Evolutionary conservation across 805 yeast genomes (phyloP).

Genomic region (Barnettozyma sp.): DNA sequence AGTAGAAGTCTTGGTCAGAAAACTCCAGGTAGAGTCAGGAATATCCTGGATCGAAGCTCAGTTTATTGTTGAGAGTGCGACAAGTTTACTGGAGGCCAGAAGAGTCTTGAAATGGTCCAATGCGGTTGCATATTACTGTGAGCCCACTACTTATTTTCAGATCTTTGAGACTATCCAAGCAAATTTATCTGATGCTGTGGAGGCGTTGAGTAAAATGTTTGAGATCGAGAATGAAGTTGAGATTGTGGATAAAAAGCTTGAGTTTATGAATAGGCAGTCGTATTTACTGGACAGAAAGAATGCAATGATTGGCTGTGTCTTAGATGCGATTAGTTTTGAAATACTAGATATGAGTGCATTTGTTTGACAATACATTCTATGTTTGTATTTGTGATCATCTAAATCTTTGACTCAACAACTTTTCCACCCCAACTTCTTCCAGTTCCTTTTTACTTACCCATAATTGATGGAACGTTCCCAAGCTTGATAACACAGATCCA

Average conservation of each 20-base stretch:
- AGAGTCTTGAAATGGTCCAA: conserved; percentile 86
- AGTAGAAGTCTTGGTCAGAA: conserved; percentile 56
- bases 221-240: conserved; percentile 32
- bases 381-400: conserved; percentile 36
- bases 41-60: conserved; percentile 86
- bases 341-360: conserved; percentile 6
- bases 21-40: conserved; percentile 55
- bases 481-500: conserved; percentile 77
- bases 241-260: conserved; percentile 30
- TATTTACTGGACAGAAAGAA: conserved; percentile 30
- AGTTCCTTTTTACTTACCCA: conserved; percentile 89
- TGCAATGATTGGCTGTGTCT: conserved; percentile 32
- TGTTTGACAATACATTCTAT: background rate
- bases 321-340: conserved; percentile 7
- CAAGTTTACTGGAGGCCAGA: conserved; percentile 58
- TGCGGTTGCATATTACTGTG: conserved; percentile 67
- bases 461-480: conserved; percentile 91
- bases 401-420: conserved; percentile 74
- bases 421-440: conserved; percentile 81
- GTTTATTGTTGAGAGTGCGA: conserved; percentile 68
- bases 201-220: conserved; percentile 57
- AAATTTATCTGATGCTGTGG: conserved; percentile 57
- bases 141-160: conserved; percentile 43
- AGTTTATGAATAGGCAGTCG: conserved; percentile 32
- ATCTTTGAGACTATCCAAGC: conserved; percentile 70